Evolutionary conservation across 2,329 filamentous ascomycete species (phyloP), one percentile per base, ranked within the genome.

Genomic region (Cadophora luteo-olivacea): DNA sequence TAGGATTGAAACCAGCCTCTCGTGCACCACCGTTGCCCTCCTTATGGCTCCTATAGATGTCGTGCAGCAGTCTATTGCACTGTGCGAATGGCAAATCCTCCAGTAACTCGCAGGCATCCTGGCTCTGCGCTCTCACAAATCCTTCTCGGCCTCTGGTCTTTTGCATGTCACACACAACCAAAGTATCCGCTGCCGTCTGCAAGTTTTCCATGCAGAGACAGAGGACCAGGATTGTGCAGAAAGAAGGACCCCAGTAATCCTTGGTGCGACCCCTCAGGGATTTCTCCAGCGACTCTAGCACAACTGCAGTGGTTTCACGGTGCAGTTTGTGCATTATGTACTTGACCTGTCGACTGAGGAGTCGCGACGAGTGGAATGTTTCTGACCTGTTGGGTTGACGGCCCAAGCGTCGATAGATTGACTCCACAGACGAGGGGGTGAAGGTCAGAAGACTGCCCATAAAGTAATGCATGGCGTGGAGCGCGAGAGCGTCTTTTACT

Each of bases 381-480:
- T 69, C 68, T 36, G 49, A 32, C 3, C 68, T 55, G 6, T 60
- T 65, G 19, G 63, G 66, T 22, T 48, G 65, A 16, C 55, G 36
- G 32, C 60, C 24, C 45, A 71, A 45, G 3, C 29, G 57, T 29
- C 63, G 52, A 52, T 68, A 71, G 33, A 75, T 64, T 12, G 64
- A 52, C 4, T 19, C 38, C 4, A 68, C 68, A 25, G 72, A 74
- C 9, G 67, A 60, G 1, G 69, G 45, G 9, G 71, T 69, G 66
- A 76, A 73, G 1, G 73, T 76, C 1, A 74, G 22, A 8, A 76
- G 65, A 8, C 61, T 66, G 22, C 69, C 64, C 71, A 76, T 73
- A 38, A 71, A 76, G 65, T 74, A 74, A 25, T 74, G 72, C n/a
- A 74, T 73, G 19, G 70, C 72, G 54, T 76, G 74, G 1, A 76